phyloP scores from a whole-genome alignment of 2,329 filamentous ascomycete genomes.

The Trichocomaceae sp. region DNA sequence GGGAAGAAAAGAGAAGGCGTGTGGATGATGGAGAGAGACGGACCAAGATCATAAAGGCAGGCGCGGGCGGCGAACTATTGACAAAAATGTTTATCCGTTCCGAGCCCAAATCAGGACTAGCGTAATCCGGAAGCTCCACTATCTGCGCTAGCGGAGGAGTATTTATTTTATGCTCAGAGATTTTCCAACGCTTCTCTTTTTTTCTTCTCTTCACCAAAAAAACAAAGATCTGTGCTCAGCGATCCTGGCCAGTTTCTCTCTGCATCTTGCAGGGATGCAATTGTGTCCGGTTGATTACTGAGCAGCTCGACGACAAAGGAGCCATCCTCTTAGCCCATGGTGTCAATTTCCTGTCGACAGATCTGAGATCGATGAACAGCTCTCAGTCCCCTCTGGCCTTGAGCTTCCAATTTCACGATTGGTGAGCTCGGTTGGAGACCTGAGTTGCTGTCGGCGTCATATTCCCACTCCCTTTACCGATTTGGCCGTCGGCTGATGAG shows the following conservation, averaged over 20 bases:
- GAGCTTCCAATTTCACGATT: constrained; percentile 52
- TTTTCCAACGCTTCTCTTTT: constrained; percentile 32
- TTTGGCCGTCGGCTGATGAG: constrained; percentile 73
- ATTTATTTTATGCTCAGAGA: constrained; percentile 22
- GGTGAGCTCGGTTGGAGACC: constrained; percentile 61
- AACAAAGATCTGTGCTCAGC: constrained; percentile 78
- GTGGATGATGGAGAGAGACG: constrained; percentile 2
- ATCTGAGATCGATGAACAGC: constrained; percentile 69
- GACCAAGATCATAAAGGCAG: not conserved
- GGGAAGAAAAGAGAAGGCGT: not conserved
- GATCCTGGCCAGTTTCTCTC: constrained; percentile 54
- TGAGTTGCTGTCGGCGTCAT: constrained; percentile 60
- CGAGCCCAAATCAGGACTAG: constrained; percentile 18
- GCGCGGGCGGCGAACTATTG: not conserved
- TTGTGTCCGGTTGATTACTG: constrained; percentile 68
- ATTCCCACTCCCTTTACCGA: constrained; percentile 86
- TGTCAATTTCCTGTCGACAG: constrained; percentile 94
- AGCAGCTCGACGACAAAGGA: constrained; percentile 85
- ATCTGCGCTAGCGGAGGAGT: constrained; percentile 18
- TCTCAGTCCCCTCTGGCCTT: constrained; percentile 49
- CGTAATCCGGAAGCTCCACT: constrained; percentile 16
- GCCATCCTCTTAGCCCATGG: constrained; percentile 63
- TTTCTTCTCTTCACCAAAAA: constrained; percentile 36
- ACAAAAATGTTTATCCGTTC: constrained; percentile 8
- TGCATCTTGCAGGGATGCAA: constrained; percentile 39